A percentile compares a stretch with the other conserved stretches of the same genome.
These are phyloP conservation scores for Stagonosporopsis tanaceti DNA, from an alignment of 2,329 filamentous ascomycete genomes.

Conservation along the genomic window DNA sequence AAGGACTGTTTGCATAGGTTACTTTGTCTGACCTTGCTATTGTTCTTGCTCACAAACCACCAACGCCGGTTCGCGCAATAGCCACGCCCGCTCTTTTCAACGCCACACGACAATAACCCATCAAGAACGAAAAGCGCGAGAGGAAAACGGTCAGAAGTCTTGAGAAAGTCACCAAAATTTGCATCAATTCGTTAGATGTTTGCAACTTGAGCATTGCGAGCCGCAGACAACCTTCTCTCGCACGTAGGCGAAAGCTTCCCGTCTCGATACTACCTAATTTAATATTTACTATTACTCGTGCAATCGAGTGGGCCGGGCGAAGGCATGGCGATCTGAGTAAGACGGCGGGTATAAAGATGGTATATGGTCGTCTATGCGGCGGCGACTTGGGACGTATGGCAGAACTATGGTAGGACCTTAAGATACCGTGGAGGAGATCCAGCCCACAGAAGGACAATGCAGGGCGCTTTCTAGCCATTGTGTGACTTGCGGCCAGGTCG, in stretches of 20 bases:
- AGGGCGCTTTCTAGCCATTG: slow-evolving; percentile 5
- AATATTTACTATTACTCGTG: background rate
- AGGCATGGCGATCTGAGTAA: slow-evolving; percentile 1
- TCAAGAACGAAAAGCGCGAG: background rate
- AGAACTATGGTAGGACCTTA: slow-evolving; percentile 1
- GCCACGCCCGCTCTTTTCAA: background rate
- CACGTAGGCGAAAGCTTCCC: background rate
- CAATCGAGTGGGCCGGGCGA: slow-evolving; percentile 7
- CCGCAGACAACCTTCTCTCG: background rate
- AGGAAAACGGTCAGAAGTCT: background rate
- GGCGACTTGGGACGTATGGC: slow-evolving; percentile 2
- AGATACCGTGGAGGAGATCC: slow-evolving; percentile 10
- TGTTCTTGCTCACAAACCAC: slow-evolving; percentile 36
- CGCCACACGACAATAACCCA: background rate
- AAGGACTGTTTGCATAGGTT: slow-evolving; percentile 19
- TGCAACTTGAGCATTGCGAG: background rate
- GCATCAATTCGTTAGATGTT: slow-evolving; percentile 12
- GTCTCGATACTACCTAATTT: background rate
- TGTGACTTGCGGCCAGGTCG: background rate
- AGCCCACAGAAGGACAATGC: slow-evolving; percentile 11
- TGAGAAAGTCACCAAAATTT: background rate
- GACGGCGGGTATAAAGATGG: background rate
- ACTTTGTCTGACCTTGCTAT: slow-evolving; percentile 45
- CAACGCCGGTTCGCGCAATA: background rate
- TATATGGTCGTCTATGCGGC: background rate